phyloP scores from a whole-genome alignment of 176 grass and related monocot genomes.

The Poa annua region DNA sequence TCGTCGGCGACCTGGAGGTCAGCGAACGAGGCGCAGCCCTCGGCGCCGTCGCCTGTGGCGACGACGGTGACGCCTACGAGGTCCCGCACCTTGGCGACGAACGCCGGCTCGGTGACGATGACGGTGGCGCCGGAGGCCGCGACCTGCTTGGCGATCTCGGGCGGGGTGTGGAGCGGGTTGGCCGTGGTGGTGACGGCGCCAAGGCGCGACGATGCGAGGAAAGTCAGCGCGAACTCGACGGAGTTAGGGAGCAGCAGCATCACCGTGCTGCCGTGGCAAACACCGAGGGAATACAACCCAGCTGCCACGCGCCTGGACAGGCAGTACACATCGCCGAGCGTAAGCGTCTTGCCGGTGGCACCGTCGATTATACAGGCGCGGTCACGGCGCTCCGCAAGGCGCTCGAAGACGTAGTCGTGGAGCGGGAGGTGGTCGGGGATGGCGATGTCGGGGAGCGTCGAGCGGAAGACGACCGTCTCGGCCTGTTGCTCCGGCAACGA shows the following conservation, averaged over 20 bases:
- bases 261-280: conserved; percentile 52
- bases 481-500: not conserved
- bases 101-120: conserved; percentile 69
- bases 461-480: conserved; percentile 48
- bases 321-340: conserved; percentile 44
- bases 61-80: conserved; percentile 58
- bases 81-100: conserved; percentile 58
- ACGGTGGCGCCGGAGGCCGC: conserved; percentile 52
- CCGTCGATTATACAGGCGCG: conserved; percentile 54
- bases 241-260: conserved; percentile 85
- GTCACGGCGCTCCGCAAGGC: conserved; percentile 51
- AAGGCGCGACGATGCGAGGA: conserved; percentile 69
- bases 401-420: conserved; percentile 57
- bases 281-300: conserved; percentile 31
- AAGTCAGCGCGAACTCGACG: conserved; percentile 65
- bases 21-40: conserved; percentile 51
- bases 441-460: conserved; percentile 51
- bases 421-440: conserved; percentile 69
- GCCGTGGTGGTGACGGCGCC: conserved; percentile 76
- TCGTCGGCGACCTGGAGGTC: conserved; percentile 46
- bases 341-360: conserved; percentile 50
- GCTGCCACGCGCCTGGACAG: conserved; percentile 35
- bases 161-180: conserved; percentile 78
- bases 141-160: conserved; percentile 85
- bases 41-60: conserved; percentile 53